phyloP scores from a whole-genome alignment of 768 basidiomycete species.

The Grammothele lineata region DNA sequence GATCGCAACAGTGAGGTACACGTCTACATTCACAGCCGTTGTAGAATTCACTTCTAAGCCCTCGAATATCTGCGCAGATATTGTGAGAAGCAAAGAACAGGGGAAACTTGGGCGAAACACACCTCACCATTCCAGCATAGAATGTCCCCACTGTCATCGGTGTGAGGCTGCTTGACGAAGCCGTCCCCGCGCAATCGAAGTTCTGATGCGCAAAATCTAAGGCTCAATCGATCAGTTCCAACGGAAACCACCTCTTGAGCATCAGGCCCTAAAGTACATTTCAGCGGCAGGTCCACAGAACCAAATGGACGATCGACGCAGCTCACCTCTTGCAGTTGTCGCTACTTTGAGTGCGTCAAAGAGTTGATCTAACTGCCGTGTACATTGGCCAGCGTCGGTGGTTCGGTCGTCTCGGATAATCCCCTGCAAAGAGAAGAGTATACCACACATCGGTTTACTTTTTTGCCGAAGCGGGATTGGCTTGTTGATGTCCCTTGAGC shows the following conservation, averaged over 20 bases:
- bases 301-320: no score
- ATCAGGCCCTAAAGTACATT: constrained; percentile 76
- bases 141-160: constrained; percentile 42
- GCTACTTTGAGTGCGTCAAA: no score
- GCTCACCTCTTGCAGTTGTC: constrained; percentile 57
- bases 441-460: constrained; percentile 67
- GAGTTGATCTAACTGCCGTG: no score
- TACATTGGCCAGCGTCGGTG: no score
- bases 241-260: constrained; percentile 37
- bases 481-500: no score
- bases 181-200: constrained; percentile 61
- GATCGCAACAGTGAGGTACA: background rate
- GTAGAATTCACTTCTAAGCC: constrained; percentile 60
- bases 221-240: constrained; percentile 20
- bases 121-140: constrained; percentile 91
- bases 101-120: constrained; percentile 16
- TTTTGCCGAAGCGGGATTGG: no score
- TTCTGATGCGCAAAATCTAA: constrained; percentile 71
- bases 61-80: constrained; percentile 74
- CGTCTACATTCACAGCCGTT: background rate
- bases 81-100: no score
- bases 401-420: no score
- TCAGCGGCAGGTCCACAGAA: no score
- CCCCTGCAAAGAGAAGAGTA: constrained; percentile 46
- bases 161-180: constrained; percentile 66